Conservation (phyloP, 2,329 filamentous ascomycete species). For the Monosporascus sp. region DNA sequence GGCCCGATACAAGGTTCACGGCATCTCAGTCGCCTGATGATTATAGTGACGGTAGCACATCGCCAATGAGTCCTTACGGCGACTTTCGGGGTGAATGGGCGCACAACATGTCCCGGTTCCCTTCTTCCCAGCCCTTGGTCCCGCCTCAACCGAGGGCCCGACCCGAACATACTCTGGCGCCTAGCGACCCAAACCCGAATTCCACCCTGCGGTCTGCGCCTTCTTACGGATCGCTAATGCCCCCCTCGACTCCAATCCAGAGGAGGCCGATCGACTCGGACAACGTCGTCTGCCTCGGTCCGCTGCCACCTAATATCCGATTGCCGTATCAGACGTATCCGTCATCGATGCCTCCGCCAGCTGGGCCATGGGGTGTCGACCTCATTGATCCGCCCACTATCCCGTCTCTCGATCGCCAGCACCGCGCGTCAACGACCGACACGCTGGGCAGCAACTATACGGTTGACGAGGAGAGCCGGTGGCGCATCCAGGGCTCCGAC, state of each 20-base stretch:
- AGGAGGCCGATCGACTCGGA: conserved; percentile 47
- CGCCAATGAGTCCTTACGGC: conserved; percentile 38
- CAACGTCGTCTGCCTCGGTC: conserved; percentile 50
- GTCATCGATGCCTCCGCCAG: conserved; percentile 22
- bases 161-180: conserved; percentile 14
- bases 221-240: conserved; percentile 8
- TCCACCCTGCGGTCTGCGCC: conserved; percentile 21
- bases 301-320: conserved; percentile 44
- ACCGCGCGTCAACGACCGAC: conserved; percentile 28
- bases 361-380: conserved; percentile 20
- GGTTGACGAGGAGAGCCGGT: conserved; percentile 43
- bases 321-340: conserved; percentile 27
- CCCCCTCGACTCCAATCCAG: conserved; percentile 33
- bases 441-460: conserved; percentile 56
- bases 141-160: conserved; percentile 23
- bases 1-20: conserved; percentile 17
- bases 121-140: conserved; percentile 38
- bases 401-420: conserved; percentile 17
- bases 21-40: conserved; percentile 30
- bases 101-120: conserved; percentile 31
- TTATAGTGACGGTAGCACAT: conserved; percentile 36
- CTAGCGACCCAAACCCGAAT: conserved; percentile 19
- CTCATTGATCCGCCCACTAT: conserved; percentile 21
- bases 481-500: conserved; percentile 25
- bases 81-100: conserved; percentile 34